Base-by-base conservation (phyloP, 805 yeast genomes). In the Maudiozyma serrabonitensis region DNA sequence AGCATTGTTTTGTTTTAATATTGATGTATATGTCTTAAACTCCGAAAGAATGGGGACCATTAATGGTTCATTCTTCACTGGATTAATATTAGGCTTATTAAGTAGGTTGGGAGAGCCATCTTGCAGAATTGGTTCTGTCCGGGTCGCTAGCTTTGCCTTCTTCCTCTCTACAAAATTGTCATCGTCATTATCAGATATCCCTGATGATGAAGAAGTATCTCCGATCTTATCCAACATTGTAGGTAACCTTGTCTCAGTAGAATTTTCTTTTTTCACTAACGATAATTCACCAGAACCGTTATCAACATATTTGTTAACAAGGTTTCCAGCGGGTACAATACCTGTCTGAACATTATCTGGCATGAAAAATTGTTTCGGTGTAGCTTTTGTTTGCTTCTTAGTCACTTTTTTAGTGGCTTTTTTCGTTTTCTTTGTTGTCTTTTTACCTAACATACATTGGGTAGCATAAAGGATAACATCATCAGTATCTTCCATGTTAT, bases 281-380 rank as follows among this genome's bases (percentile, higher is more conserved):
- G 35, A 16, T n/a, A 25, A 16, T 15, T 38, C 38, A 13, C 44
- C 47, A 7, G 7, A 8, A 15, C 32, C 39, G 18, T 41, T 46
- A 5, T 32, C 35, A 4, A 39, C 40, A 39, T 47, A 50, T 49
- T 68, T 69, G 32, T 64, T 63, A 0, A 81, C 74, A 59, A 83
- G 56, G 4, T 63, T 62, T 2, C 78, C 71, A 1, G 80, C 87
- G 21, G 69, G 67, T 37, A 70, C 69, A 55, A 85, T 84, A 0
- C 88, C 90, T 0, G 82, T 75, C 40, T 74, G 76, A 5, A 79
- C 90, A 57, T 79, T 73, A 54, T 81, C 85, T 0, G 93, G 93
- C 87, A 84, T 80, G 62, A 80, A 81, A 54, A 84, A 84, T 43
- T 54, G 34, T 48, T 46, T 48, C 51, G 56, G 28, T 28, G 48